Evolutionary conservation across 2,329 filamentous ascomycete genomes (phyloP), one percentile per base, ranked within the genome.

Genomic region (Mycosphaerella sp.): DNA sequence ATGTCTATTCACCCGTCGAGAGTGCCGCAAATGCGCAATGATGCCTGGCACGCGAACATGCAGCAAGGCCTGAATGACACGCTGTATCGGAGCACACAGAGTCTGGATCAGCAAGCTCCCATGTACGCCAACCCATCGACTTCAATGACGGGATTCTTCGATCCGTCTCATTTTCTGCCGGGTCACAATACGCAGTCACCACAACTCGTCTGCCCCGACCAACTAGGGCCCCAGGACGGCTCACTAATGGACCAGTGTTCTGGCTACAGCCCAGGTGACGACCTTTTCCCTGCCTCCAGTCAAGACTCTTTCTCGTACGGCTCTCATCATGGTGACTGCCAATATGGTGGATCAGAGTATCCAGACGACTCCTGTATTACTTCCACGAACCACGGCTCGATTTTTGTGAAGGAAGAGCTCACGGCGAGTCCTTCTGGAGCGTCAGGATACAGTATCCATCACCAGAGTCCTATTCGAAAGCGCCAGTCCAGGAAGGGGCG

Each of bases 361-460:
- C 57, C 58, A 1, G 41, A 44, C 6, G 53, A 56, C 1, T 46
- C 45, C n/a, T 60, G 61, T 49, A 52, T 57, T n/a, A 53, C 44
- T n/a, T 54, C 58, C 2, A 40, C 44, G 8, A 59, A 65, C 6
- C 60, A 63, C 4, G 58, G 56, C 39, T 59, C 60, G 13, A 51
- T 56, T 27, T 47, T 56, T 30, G 55, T 60, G 9, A 58, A 61
- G 17, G 40, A 50, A 6, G 58, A 62, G 28, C 18, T 27, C 30
- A 34, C 30, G 2, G 9, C 2, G 10, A 34, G 6, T 12, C 30
- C 30, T 34, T 34, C 30, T 4, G 4, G 30, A 10, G 30, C 30
- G 4, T 34, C 30, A 1, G 13, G 10, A 12, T 34, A 34, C 30
- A 5, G 30, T 34, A 8, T 5, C 13, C 30, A 34, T 6, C 30